These are phyloP conservation scores for Pseudoscleropodium purum DNA, from an alignment of 225 moss, liverwort and hornwort species.

Conservation along the genomic window DNA sequence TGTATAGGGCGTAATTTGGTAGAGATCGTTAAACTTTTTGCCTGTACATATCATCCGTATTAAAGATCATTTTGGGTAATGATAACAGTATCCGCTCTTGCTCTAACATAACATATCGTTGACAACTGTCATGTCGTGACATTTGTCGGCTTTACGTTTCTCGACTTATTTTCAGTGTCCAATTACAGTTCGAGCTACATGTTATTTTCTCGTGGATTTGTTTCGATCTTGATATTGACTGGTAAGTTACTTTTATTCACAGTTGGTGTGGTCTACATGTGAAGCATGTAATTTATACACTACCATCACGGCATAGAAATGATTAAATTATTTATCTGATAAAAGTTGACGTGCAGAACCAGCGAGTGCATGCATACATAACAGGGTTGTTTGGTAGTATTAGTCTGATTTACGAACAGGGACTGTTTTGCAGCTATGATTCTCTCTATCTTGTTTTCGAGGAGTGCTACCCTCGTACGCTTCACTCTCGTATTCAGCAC, in stretches of 20 bases:
- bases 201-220: neutral
- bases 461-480: neutral
- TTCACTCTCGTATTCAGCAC: neutral
- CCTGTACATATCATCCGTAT: neutral
- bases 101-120: neutral
- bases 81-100: neutral
- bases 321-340: neutral
- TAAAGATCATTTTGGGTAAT: neutral
- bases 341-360: neutral
- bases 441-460: constrained; percentile 1
- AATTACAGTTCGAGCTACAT: neutral
- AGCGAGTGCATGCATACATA: neutral
- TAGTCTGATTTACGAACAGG: neutral
- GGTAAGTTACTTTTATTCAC: neutral
- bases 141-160: neutral
- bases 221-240: neutral
- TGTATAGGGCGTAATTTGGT: neutral
- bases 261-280: neutral
- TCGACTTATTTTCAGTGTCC: neutral
- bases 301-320: neutral
- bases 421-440: constrained; percentile 15
- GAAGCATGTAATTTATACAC: neutral
- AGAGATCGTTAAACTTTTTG: neutral
- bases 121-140: neutral
- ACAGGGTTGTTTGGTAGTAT: neutral